Evolutionary conservation across 129 eudicot species (phyloP), one percentile per base, ranked within the genome.

Genomic region (Rutidosis leptorrhynchoides): DNA sequence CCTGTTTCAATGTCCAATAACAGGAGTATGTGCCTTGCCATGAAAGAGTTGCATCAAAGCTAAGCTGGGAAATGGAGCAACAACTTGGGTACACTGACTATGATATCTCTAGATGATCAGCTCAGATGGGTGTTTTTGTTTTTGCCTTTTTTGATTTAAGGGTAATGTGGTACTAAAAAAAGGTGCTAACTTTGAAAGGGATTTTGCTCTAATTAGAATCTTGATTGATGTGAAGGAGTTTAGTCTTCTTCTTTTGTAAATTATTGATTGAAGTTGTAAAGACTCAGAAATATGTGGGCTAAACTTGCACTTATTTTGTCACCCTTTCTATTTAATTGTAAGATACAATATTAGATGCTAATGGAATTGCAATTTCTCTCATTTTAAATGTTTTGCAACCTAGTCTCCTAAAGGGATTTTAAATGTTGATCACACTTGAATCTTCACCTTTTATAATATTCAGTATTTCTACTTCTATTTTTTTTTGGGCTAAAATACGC

Each of bases 21-120:
- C 64, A 83, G 88, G 88, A 83, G 33, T 83, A 83, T 52, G 72
- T 77, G 51, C 88, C 88, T 22, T 27, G 82, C 65, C 85, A 83
- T 76, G 85, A 83, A 73, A 59, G 80, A 64, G 85, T 79, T 30
- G 77, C 84, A 24, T 58, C 85, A 43, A 76, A 83, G 69, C 62
- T 72, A 61, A 79, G 77, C 54, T 83, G 88, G 88, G 82, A 83
- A 71, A 73, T 68, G 65, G 88, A 83, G 64, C 80, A 83, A 42
- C 80, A 83, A 25, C 55, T 83, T 54, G 82, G 70, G 19, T 80
- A 79, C 60, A 67, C 72, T 24, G 77, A 67, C 17, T 79, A 54
- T 75, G 73, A 71, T 48, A 76, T 81, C 32, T 71, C 83, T 33
- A 82, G 80, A 67, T 81, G 77, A 77, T 75, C 58, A 71, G 37